phyloP scores from a whole-genome alignment of 2,329 filamentous ascomycete genomes.

The Ceratocystiopsis brevicomis region DNA sequence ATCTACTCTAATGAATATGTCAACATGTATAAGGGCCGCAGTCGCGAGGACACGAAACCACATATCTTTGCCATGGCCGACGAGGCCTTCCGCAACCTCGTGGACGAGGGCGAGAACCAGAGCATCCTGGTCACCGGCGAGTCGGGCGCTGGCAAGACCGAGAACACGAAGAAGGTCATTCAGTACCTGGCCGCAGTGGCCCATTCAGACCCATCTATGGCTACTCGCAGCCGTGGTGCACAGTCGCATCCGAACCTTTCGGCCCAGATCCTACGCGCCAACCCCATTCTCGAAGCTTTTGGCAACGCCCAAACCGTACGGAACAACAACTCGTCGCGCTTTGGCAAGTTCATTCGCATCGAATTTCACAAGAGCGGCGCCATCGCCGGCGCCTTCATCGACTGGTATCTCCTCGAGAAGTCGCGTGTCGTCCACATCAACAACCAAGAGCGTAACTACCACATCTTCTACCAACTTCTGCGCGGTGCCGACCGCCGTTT shows the following conservation, averaged over 20 bases:
- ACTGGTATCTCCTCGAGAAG: slow-evolving; percentile 96
- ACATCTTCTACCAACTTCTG: slow-evolving; percentile 90
- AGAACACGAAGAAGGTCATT: slow-evolving; percentile 99
- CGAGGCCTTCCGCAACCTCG: slow-evolving; percentile 83
- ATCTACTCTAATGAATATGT: slow-evolving; percentile 96
- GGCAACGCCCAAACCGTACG: slow-evolving; percentile 95
- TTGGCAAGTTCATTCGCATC: slow-evolving; percentile 97
- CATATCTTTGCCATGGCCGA: slow-evolving; percentile 98
- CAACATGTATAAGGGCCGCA: slow-evolving; percentile 91
- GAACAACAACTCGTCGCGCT: slow-evolving; percentile 96
- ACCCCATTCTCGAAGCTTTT: slow-evolving; percentile 93
- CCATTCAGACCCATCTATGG: slow-evolving; percentile 49
- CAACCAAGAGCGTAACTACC: slow-evolving; percentile 79
- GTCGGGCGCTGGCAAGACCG: slow-evolving; percentile 93
- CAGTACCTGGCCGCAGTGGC: slow-evolving; percentile 94
- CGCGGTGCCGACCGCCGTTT: slow-evolving; percentile 59
- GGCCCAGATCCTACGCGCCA: slow-evolving; percentile 87
- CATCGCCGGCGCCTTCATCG: slow-evolving; percentile 89
- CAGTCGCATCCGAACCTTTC: slow-evolving; percentile 63
- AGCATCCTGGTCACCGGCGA: slow-evolving; percentile 96
- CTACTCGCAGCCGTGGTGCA: slow-evolving; percentile 32
- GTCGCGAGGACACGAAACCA: slow-evolving; percentile 81
- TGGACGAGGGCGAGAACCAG: slow-evolving; percentile 89
- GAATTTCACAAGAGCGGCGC: slow-evolving; percentile 77
- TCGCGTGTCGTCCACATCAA: slow-evolving; percentile 90